phyloP scores from a whole-genome alignment of 192 early-diverging fungal genomes.

The Entomortierella parvispora region DNA sequence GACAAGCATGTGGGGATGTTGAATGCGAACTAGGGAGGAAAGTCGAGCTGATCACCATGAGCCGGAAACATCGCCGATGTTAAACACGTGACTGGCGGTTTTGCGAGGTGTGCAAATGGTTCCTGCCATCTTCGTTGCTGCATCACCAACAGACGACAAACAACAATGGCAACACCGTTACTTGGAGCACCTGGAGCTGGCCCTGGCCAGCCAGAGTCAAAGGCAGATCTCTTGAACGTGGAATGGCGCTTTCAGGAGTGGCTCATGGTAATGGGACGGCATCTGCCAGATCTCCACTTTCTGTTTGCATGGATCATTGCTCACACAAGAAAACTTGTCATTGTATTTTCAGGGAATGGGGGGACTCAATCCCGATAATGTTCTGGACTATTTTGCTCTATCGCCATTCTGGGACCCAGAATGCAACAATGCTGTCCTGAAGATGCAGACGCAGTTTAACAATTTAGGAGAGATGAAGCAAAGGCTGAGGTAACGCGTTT shows the following conservation, averaged over 20 bases:
- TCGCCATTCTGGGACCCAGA: conserved; percentile 86
- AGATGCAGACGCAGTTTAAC: conserved; percentile 87
- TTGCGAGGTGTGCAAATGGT: no score
- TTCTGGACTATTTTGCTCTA: conserved; percentile 82
- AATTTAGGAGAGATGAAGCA: conserved; percentile 65
- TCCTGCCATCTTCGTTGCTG: neutral
- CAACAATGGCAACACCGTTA: conserved; percentile 18
- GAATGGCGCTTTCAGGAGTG: conserved; percentile 53
- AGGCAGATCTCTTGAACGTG: conserved; percentile 24
- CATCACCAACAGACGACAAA: neutral
- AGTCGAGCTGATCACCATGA: no score
- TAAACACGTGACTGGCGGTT: no score
- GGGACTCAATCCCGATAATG: conserved; percentile 78
- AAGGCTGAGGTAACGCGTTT: conserved; percentile 51
- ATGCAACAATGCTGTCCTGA: conserved; percentile 80
- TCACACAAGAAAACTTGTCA: neutral
- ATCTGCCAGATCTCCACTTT: neutral
- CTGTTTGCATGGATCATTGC: no score
- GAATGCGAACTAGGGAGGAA: no score
- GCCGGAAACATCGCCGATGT: no score
- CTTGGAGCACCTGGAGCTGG: neutral
- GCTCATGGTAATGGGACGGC: conserved; percentile 34
- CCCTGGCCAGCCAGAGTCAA: neutral
- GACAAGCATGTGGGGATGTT: no score
- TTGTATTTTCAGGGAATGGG: conserved; percentile 59